Evolutionary conservation across 805 yeast genomes (phyloP).

Genomic region (Jamesozyma lodderae): DNA sequence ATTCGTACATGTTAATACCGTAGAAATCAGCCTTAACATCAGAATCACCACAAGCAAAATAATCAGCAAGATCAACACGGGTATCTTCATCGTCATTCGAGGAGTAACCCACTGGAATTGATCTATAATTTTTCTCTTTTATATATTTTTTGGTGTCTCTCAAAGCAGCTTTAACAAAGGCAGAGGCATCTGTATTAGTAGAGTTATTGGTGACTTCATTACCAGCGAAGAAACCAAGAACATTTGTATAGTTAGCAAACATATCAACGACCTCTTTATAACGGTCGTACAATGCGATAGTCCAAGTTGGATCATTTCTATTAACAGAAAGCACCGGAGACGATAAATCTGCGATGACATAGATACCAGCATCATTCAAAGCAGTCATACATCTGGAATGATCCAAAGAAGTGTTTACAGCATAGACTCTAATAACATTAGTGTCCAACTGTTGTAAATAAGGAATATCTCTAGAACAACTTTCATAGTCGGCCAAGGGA

Average conservation of each 20-base stretch:
- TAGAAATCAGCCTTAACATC: slow-evolving; percentile 67
- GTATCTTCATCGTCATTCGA: slow-evolving; percentile 66
- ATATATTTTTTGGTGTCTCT: slow-evolving; percentile 71
- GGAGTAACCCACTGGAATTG: slow-evolving; percentile 74
- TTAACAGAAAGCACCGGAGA: slow-evolving; percentile 56
- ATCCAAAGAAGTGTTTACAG: slow-evolving; percentile 53
- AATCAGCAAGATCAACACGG: slow-evolving; percentile 61
- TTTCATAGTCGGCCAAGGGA: slow-evolving; percentile 54
- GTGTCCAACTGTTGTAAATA: slow-evolving; percentile 53
- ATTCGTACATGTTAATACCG: slow-evolving; percentile 84
- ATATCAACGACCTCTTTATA: slow-evolving; percentile 62
- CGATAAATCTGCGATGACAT: slow-evolving; percentile 70
- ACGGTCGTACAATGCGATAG: slow-evolving; percentile 50
- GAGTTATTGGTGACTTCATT: slow-evolving; percentile 68
- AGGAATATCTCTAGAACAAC: slow-evolving; percentile 69
- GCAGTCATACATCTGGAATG: slow-evolving; percentile 62
- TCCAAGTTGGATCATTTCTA: slow-evolving; percentile 58
- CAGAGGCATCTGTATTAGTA: slow-evolving; percentile 64
- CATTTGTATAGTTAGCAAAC: slow-evolving; percentile 61
- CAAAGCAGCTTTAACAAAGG: slow-evolving; percentile 75
- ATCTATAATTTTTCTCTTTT: slow-evolving; percentile 48
- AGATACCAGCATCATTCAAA: slow-evolving; percentile 66
- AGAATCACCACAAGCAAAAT: slow-evolving; percentile 64
- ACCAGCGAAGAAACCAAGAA: slow-evolving; percentile 79
- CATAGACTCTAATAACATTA: slow-evolving; percentile 69